phyloP scores from a whole-genome alignment of 2,329 filamentous ascomycete genomes.

The Venturia carpophila region DNA sequence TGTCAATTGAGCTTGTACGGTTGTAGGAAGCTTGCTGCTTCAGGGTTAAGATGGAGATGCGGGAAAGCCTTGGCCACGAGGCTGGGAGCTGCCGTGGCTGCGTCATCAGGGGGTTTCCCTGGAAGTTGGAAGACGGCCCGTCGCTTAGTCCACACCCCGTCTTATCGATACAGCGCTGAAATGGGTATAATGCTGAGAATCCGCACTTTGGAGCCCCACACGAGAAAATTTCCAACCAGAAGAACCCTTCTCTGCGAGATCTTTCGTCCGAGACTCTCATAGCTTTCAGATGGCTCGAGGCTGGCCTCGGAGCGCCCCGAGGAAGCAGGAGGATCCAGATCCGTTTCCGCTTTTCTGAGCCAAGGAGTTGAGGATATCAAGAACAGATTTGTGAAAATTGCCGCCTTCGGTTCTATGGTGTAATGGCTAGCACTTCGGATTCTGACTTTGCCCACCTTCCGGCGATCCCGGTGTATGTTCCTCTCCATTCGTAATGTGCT shows the following conservation, averaged over 20 bases:
- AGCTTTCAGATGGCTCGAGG: neutral
- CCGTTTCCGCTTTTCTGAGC: neutral
- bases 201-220: neutral
- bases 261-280: neutral
- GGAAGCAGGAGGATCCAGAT: neutral
- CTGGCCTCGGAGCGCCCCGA: too few species aligned
- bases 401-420: neutral
- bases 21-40: neutral
- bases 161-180: neutral
- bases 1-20: neutral
- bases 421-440: slow-evolving; percentile 16
- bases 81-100: slow-evolving; percentile 1
- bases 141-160: neutral
- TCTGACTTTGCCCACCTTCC: neutral
- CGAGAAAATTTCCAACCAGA: neutral
- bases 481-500: too few species aligned
- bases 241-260: neutral
- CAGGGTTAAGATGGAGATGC: neutral
- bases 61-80: neutral
- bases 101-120: neutral
- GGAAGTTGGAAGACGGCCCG: neutral
- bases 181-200: neutral
- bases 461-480: slow-evolving; percentile 5
- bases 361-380: neutral
- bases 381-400: neutral